Evolutionary conservation across 257 asterid species (phyloP).

Genomic region (Capsicum rhomboideum): DNA sequence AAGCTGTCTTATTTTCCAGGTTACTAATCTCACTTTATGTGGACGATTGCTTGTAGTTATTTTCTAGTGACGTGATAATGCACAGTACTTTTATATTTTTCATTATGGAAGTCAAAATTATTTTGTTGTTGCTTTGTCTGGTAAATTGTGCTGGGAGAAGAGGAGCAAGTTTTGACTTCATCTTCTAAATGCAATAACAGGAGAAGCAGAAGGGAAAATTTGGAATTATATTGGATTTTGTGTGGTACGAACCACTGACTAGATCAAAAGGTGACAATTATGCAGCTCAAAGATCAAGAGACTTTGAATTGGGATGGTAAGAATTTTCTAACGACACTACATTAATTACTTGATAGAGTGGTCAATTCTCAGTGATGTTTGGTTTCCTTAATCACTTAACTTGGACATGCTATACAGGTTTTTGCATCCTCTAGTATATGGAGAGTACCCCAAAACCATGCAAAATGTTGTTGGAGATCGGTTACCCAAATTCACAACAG

Average conservation of each 20-base stretch:
- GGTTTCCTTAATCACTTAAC: slow-evolving; percentile 26
- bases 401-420: slow-evolving; percentile 26
- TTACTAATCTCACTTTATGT: background rate
- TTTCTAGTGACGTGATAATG: background rate
- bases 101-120: background rate
- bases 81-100: background rate
- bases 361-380: background rate
- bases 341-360: slow-evolving; percentile 24
- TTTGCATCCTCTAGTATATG: slow-evolving; percentile 61
- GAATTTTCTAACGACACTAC: slow-evolving; percentile 49
- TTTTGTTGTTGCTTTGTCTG: background rate
- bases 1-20: background rate
- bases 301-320: slow-evolving; percentile 91
- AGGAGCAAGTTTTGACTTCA: background rate
- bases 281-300: slow-evolving; percentile 90
- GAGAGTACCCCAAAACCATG: slow-evolving; percentile 83
- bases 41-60: background rate
- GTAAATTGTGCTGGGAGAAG: background rate
- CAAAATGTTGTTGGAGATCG: slow-evolving; percentile 32
- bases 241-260: slow-evolving; percentile 54
- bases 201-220: slow-evolving; percentile 69
- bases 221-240: slow-evolving; percentile 69
- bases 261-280: slow-evolving; percentile 26
- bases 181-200: slow-evolving; percentile 23
- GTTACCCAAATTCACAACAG: slow-evolving; percentile 44